Evolutionary conservation across 2,329 filamentous ascomycete genomes (phyloP), one percentile per base, ranked within the genome.

Genomic region (Sporothrix brunneoviolacea): DNA sequence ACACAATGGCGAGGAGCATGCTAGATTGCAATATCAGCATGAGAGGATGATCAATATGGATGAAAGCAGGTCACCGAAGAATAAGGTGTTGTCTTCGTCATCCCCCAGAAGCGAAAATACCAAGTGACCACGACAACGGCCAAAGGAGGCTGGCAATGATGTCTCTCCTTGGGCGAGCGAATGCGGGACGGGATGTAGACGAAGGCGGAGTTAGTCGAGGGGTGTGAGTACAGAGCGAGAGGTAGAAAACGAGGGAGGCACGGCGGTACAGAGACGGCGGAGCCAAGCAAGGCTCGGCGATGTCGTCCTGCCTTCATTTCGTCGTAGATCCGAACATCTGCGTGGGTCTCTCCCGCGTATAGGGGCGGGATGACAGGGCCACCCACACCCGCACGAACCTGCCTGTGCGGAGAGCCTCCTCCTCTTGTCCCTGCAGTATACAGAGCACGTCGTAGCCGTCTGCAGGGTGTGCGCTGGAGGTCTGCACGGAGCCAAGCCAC

Each of bases 301-400:
- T 39, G 24, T 9, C 24, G 28, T 39, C 12, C 13, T 37, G 22
- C 21, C n/a, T n/a, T 4, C n/a, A 19, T 19, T 15, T n/a, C 18
- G 19, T 37, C 43, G 32, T 46, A 46, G 43, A 46, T 46, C 43
- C 32, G 21, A 37, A 27, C 22, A 33, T 44, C 13, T 35, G 41
- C 18, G 41, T 44, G 41, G 28, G 18, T 24, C 41, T 16, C 13
- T 12, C 33, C 30, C 28, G 39, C n/a, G 2, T n/a, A n/a, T n/a
- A n/a, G n/a, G n/a, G n/a, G n/a, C 42, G 35, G 43, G 30, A 30
- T n/a, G n/a, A 19, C 33, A 15, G 33, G 15, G 33, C 43, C 28
- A 19, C 22, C 8, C 22, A 30, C 21, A n/a, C 9, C 33, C 43
- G 18, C 43, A 47, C 33, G 24, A 38, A 38, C 43, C 22, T 38